Percentiles rank a stretch among this genome's conserved stretches.
Conservation (phyloP, 2,329 filamentous ascomycete genomes). For the Fusarium mangiferae region DNA sequence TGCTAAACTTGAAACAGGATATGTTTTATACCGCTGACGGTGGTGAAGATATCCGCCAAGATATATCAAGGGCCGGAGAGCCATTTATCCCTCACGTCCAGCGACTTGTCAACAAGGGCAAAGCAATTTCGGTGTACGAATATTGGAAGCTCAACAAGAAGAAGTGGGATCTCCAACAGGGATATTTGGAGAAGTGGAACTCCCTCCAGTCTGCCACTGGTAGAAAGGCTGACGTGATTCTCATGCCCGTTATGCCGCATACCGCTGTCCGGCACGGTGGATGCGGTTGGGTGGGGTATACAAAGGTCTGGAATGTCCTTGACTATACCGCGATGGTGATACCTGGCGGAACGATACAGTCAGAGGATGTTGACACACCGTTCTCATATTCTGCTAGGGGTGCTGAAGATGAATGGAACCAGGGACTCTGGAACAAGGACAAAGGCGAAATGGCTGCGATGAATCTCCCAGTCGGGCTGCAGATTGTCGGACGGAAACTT, state of each 20-base stretch:
- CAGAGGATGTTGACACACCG: not conserved
- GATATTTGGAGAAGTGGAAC: not conserved
- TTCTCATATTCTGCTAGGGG: not conserved
- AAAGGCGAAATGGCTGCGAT: not conserved
- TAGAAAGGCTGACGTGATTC: not conserved
- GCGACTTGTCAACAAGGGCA: not conserved
- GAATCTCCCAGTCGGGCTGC: not conserved
- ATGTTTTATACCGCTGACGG: not conserved
- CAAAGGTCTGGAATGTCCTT: conserved; percentile 1
- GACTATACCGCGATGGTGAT: not conserved
- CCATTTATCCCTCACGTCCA: not conserved
- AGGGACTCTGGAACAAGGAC: not conserved
- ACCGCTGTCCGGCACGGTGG: not conserved
- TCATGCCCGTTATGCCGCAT: conserved; percentile 2
- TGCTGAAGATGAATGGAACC: conserved; percentile 1
- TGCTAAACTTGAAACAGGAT: not conserved
- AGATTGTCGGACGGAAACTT: not conserved
- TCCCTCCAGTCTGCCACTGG: not conserved
- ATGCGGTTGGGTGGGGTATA: conserved; percentile 5
- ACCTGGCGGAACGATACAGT: not conserved
- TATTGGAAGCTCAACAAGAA: conserved; percentile 3
- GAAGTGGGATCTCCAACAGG: not conserved
- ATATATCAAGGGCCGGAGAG: not conserved
- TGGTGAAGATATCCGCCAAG: conserved; percentile 1
- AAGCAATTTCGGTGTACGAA: not conserved